Base-by-base conservation (phyloP, 768 basidiomycete genomes). In the Tylopilus cervinicoccineus region DNA sequence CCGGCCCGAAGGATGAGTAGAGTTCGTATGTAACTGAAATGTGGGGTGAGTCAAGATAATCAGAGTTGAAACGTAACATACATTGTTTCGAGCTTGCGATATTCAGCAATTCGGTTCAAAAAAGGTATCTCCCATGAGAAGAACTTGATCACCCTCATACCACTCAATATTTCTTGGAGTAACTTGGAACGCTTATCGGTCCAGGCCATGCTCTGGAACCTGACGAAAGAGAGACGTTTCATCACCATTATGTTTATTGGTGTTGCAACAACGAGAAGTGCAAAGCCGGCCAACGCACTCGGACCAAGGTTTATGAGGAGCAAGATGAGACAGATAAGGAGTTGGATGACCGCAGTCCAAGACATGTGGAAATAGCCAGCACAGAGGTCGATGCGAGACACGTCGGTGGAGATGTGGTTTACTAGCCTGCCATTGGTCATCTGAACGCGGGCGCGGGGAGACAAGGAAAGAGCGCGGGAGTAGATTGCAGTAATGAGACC, bases 121-220 rank as follows among this genome's bases (percentile, higher is more conserved):
- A 91, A 94, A 0, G 93, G 89, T 2, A 67, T 58, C 59, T 93
- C 90, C 90, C 90, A 93, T 6, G 87, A 83, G 66, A 94, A 94
- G 64, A 86, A 84, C 66, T 96, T 96, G 76, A 96, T 88, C 52
- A 95, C 79, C 54, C 89, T 86, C 81, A 96, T 93, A 1, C 89
- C 88, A 13, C 84, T 83, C 0, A 96, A 69, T 2, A 98, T 75
- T 62, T 98, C 94, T 63, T 94, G 93, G 11, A 96, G 76, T 5
- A 93, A 69, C 60, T 91, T 93, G 13, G 88, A 87, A 10, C 94
- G 81, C 62, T 87, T 88, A 61, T 98, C 94, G 6, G 87, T 96
- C 87, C 87, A 95, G 1, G 67, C 64, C 89, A 94, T 93, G 43
- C 82, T 80, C 62, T 84, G 86, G 50, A 74, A 71, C 12, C 94